These are phyloP conservation scores for Xylaria sp. DNA, from an alignment of 2,329 filamentous ascomycete genomes.

Conservation along the genomic window DNA sequence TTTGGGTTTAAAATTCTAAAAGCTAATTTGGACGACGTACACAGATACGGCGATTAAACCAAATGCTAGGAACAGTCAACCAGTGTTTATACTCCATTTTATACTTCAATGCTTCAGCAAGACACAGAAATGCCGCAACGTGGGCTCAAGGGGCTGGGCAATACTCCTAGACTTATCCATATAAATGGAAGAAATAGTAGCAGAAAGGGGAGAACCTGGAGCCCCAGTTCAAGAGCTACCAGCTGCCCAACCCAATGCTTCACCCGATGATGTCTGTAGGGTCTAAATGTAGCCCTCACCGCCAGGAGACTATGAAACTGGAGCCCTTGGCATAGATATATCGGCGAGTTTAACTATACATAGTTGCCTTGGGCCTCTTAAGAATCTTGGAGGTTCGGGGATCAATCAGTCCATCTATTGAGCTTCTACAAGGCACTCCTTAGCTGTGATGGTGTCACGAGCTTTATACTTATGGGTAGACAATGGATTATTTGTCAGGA, in stretches of 20 bases:
- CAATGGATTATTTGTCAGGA: too few species aligned
- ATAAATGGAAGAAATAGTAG: background rate
- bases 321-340: too few species aligned
- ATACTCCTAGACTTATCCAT: background rate
- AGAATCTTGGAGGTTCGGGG: too few species aligned
- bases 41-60: background rate
- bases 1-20: background rate
- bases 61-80: background rate
- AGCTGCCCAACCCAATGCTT: background rate
- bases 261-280: background rate
- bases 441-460: too few species aligned
- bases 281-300: background rate
- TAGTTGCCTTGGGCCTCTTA: too few species aligned
- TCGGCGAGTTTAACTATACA: too few species aligned
- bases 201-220: background rate
- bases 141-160: background rate
- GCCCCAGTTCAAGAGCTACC: background rate
- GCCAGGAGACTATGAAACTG: too few species aligned
- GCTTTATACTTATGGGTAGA: too few species aligned
- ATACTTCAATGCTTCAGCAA: background rate
- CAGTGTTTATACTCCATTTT: background rate
- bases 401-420: too few species aligned
- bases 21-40: slow-evolving; percentile 1
- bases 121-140: background rate
- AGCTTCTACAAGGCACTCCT: too few species aligned